Evolutionary conservation across 345 rosid species (phyloP).

Genomic region (Hypericum androsaemum): DNA sequence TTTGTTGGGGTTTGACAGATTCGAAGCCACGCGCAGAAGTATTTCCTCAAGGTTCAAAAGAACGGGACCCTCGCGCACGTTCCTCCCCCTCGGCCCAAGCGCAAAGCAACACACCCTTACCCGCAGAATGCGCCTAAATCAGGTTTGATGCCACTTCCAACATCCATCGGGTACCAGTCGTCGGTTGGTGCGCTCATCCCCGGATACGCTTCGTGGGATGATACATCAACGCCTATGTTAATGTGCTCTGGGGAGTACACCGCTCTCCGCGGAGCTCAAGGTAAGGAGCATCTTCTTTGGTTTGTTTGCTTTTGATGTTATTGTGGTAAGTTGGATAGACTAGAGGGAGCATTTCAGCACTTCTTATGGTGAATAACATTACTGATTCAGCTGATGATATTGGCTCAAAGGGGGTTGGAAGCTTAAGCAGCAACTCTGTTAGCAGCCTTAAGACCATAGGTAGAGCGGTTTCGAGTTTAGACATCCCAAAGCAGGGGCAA

Average conservation of each 20-base stretch:
- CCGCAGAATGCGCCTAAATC: constrained; percentile 87
- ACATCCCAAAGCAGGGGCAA: too few species aligned
- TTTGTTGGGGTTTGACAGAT: constrained; percentile 40
- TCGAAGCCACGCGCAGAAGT: constrained; percentile 97
- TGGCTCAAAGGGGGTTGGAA: constrained; percentile 62
- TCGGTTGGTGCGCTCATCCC: constrained; percentile 27
- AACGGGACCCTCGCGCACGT: constrained; percentile 84
- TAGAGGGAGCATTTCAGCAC: constrained; percentile 44
- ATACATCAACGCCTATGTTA: constrained; percentile 43
- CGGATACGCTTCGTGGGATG: constrained; percentile 62
- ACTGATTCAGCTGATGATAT: constrained; percentile 84
- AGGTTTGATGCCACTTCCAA: constrained; percentile 55
- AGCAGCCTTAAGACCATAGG: constrained; percentile 42
- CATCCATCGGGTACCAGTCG: constrained; percentile 43
- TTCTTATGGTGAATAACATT: constrained; percentile 53
- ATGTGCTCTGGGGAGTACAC: constrained; percentile 35
- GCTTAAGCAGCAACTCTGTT: constrained; percentile 36
- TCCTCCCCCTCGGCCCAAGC: constrained; percentile 96
- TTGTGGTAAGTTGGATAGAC: constrained; percentile 20
- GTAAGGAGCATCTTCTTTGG: constrained; percentile 31
- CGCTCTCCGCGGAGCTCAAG: constrained; percentile 43
- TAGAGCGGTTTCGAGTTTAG: constrained; percentile 4
- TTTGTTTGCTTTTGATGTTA: constrained; percentile 16
- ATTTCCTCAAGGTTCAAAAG: constrained; percentile 92
- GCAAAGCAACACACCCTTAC: constrained; percentile 93